Percentiles rank a stretch among this genome's conserved stretches.
Evolutionary conservation across 1,139 yeast genomes (phyloP).

Genomic region (Meyerozyma athensensis): DNA sequence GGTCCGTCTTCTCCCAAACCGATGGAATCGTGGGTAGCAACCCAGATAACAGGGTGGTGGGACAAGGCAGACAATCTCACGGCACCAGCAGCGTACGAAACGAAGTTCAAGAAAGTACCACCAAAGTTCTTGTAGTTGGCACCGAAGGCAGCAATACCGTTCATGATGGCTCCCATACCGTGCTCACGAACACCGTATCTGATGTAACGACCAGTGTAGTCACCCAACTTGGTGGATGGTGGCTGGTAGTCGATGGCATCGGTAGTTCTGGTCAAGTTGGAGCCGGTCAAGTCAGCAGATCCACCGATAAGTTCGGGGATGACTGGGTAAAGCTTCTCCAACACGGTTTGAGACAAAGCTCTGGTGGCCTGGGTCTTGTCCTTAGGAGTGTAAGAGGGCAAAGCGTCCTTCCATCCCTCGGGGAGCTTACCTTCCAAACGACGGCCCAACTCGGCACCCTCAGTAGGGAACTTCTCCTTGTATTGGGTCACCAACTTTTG

Average conservation of each 20-base stretch:
- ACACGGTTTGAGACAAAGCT: slow-evolving; percentile 85
- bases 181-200: slow-evolving; percentile 99
- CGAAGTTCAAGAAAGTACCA: slow-evolving; percentile 98
- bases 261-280: slow-evolving; percentile 90
- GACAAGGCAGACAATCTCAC: slow-evolving; percentile 92
- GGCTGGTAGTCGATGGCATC: slow-evolving; percentile 93
- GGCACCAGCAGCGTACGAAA: slow-evolving; percentile 97
- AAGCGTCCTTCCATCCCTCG: slow-evolving; percentile 68
- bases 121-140: slow-evolving; percentile 90
- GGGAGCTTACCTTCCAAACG: slow-evolving; percentile 83
- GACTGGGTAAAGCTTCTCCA: slow-evolving; percentile 56
- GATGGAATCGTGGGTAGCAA: slow-evolving; percentile 98
- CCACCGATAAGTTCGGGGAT: slow-evolving; percentile 96
- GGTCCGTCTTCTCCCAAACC: slow-evolving; percentile 99
- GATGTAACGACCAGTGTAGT: slow-evolving; percentile 88
- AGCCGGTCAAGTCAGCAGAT: slow-evolving; percentile 97
- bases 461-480: slow-evolving; percentile 66
- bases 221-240: slow-evolving; percentile 75
- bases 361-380: slow-evolving; percentile 92
- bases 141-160: slow-evolving; percentile 97
- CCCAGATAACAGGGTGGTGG: slow-evolving; percentile 93
- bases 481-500: slow-evolving; percentile 57
- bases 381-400: slow-evolving; percentile 74
- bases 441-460: slow-evolving; percentile 77
- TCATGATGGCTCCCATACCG: slow-evolving; percentile 98